Percentiles rank a stretch among this genome's conserved stretches.
Evolutionary conservation across 116 monocot species (phyloP).

Genomic region (Trichopus zeylanicus): DNA sequence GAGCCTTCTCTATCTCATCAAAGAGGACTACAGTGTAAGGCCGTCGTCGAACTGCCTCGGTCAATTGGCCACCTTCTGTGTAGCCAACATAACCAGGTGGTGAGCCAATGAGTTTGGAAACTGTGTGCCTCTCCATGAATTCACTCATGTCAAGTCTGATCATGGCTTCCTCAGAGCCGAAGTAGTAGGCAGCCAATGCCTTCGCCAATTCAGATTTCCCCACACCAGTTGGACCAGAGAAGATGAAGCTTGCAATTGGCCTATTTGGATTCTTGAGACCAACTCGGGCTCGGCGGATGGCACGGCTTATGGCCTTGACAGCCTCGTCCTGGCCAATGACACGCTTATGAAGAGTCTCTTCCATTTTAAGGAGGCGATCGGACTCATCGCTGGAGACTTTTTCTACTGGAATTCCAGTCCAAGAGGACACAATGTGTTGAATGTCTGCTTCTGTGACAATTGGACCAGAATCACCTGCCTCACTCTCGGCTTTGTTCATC

Average conservation of each 20-base stretch:
- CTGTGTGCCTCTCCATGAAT: slow-evolving; percentile 52
- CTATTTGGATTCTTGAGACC: slow-evolving; percentile 43
- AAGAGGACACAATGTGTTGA: slow-evolving; percentile 41
- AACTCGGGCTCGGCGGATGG: slow-evolving; percentile 40
- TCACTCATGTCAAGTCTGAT: slow-evolving; percentile 55
- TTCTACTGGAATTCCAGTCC: slow-evolving; percentile 57
- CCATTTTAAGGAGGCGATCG: slow-evolving; percentile 48
- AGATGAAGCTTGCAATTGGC: slow-evolving; percentile 51
- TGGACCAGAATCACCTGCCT: too few relatives aligned
- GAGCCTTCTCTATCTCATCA: slow-evolving; percentile 57
- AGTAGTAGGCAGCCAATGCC: slow-evolving; percentile 39
- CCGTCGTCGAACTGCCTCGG: slow-evolving; percentile 43
- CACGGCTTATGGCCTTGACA: slow-evolving; percentile 37
- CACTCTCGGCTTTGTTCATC: too few relatives aligned
- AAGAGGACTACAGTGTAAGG: slow-evolving; percentile 48
- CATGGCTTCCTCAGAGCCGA: slow-evolving; percentile 46
- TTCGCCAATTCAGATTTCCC: slow-evolving; percentile 60
- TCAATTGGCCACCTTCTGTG: slow-evolving; percentile 51
- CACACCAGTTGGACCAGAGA: slow-evolving; percentile 54
- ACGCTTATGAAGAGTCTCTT: slow-evolving; percentile 41
- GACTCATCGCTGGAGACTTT: slow-evolving; percentile 40
- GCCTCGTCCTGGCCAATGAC: slow-evolving; percentile 54
- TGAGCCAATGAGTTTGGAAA: slow-evolving; percentile 48
- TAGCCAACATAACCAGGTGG: slow-evolving; percentile 61
- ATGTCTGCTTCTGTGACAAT: slow-evolving; percentile 37